Conservation (phyloP, 371 early-diverging fungal species). For the Mucor lusitanicus region DNA sequence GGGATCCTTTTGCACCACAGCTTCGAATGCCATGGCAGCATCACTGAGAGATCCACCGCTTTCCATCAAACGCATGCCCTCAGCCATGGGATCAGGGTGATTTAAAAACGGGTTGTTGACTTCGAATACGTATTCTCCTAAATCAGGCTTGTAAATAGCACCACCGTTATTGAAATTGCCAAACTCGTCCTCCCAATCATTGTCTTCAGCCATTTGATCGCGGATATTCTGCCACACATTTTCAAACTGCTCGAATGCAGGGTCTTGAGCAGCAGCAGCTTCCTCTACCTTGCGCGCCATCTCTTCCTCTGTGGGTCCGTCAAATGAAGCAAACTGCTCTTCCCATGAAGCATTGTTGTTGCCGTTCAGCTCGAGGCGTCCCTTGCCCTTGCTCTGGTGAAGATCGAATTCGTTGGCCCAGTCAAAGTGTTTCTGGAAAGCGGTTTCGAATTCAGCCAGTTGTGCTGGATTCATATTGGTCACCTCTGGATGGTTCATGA, state of each 20-base stretch:
- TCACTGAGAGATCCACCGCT: slow-evolving; percentile 69
- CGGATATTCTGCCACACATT: slow-evolving; percentile 61
- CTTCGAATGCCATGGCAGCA: slow-evolving; percentile 81
- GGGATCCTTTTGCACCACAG: slow-evolving; percentile 74
- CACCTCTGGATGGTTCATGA: slow-evolving; percentile 58
- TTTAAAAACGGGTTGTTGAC: slow-evolving; percentile 72
- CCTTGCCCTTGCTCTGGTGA: slow-evolving; percentile 54
- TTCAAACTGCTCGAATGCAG: slow-evolving; percentile 51
- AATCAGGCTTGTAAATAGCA: slow-evolving; percentile 54
- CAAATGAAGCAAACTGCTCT: slow-evolving; percentile 69
- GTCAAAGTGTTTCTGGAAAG: slow-evolving; percentile 66
- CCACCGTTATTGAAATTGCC: slow-evolving; percentile 40
- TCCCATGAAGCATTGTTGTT: slow-evolving; percentile 43
- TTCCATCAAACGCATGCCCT: slow-evolving; percentile 52
- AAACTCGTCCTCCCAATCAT: slow-evolving; percentile 68
- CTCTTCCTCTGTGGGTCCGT: slow-evolving; percentile 51
- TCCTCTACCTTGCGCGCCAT: slow-evolving; percentile 50
- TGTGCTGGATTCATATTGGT: slow-evolving; percentile 45
- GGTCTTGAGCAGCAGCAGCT: slow-evolving; percentile 49
- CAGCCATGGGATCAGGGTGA: slow-evolving; percentile 54
- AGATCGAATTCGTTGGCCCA: slow-evolving; percentile 64
- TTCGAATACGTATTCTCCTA: slow-evolving; percentile 78
- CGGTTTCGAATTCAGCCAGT: slow-evolving; percentile 62
- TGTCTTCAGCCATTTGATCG: slow-evolving; percentile 52
- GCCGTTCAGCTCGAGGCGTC: slow-evolving; percentile 40